phyloP scores from a whole-genome alignment of 371 early-diverging fungal species.

The Mortierella sp. region DNA sequence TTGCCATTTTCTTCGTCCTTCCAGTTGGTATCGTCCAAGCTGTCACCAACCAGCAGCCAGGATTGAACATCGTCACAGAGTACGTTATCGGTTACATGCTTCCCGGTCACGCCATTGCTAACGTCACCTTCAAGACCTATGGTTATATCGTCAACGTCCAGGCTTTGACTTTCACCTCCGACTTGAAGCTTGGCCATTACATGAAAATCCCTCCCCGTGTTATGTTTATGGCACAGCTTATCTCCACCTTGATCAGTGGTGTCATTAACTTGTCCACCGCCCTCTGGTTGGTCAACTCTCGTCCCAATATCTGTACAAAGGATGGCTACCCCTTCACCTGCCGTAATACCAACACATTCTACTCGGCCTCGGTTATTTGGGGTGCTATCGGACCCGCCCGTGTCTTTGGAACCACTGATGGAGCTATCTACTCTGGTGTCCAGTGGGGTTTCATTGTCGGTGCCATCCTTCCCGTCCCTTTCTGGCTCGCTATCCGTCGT shows the following conservation, averaged over 20 bases:
- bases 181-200: conserved; percentile 68
- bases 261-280: conserved; percentile 69
- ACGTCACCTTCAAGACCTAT: conserved; percentile 79
- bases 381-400: conserved; percentile 80
- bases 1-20: conserved; percentile 68
- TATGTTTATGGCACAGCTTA: conserved; percentile 63
- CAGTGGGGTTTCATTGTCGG: conserved; percentile 64
- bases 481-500: conserved; percentile 53
- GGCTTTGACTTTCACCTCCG: conserved; percentile 70
- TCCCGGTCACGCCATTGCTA: conserved; percentile 76
- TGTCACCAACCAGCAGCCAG: conserved; percentile 47
- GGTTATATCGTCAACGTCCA: conserved; percentile 74
- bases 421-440: conserved; percentile 50
- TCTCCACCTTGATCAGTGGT: conserved; percentile 65
- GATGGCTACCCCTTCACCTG: conserved; percentile 69
- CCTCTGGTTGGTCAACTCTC: conserved; percentile 73
- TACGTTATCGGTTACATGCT: conserved; percentile 75
- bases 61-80: conserved; percentile 60
- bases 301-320: conserved; percentile 70
- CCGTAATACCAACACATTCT: conserved; percentile 72
- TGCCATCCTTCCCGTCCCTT: conserved; percentile 54
- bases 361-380: conserved; percentile 83
- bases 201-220: conserved; percentile 68
- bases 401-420: conserved; percentile 70
- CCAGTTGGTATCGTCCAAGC: conserved; percentile 61